phyloP scores from a whole-genome alignment of 176 grass and related monocot genomes.

The Musa itinerans region DNA sequence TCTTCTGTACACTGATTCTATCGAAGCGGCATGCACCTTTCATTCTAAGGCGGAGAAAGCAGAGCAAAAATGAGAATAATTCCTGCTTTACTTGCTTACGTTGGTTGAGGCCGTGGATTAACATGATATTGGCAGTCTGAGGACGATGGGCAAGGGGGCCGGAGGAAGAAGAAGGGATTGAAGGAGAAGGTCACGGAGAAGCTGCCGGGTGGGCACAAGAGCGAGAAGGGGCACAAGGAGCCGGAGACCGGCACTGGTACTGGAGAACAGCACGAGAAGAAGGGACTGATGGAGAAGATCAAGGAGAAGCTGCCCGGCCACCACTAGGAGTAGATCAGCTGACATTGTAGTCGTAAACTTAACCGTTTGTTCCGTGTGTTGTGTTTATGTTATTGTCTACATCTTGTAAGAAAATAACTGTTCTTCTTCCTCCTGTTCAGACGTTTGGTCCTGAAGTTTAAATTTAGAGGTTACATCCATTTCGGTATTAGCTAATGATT shows the following conservation, averaged over 20 bases:
- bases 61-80: neutral
- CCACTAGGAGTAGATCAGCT: neutral
- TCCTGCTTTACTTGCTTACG: neutral
- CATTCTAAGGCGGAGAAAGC: too few relatives aligned
- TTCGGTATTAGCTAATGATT: too few relatives aligned
- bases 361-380: too few relatives aligned
- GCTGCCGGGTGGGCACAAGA: neutral
- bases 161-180: slow-evolving; percentile 11
- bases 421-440: too few relatives aligned
- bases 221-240: neutral
- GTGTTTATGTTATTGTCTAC: too few relatives aligned
- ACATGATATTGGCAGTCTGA: neutral
- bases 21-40: neutral
- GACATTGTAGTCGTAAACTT: too few relatives aligned
- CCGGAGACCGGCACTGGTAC: neutral
- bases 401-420: too few relatives aligned
- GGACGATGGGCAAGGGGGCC: slow-evolving; percentile 1
- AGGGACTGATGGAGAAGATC: slow-evolving; percentile 7
- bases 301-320: slow-evolving; percentile 9
- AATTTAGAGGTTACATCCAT: too few relatives aligned
- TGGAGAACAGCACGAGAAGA: neutral
- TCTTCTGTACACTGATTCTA: neutral
- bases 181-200: slow-evolving; percentile 13
- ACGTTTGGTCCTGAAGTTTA: too few relatives aligned
- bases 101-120: too few relatives aligned